Percentiles rank a stretch among this genome's conserved stretches.
Evolutionary conservation across 2,329 filamentous ascomycete genomes (phyloP).

Genomic region (Nakataea oryzae): DNA sequence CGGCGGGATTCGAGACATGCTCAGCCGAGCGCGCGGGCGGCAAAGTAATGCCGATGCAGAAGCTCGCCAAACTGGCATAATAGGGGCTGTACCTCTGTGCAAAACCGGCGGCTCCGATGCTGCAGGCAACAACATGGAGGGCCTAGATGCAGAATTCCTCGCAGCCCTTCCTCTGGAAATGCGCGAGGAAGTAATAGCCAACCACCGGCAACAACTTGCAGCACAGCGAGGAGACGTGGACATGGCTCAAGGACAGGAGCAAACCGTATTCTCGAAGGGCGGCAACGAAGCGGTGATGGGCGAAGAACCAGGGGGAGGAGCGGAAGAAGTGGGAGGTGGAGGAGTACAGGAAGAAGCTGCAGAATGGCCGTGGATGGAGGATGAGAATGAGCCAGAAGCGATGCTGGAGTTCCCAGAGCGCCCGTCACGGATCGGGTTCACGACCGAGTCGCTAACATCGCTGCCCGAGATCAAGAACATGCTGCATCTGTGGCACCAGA

Average conservation of each 20-base stretch:
- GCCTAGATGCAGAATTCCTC: conserved; percentile 63
- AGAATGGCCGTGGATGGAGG: conserved; percentile 2
- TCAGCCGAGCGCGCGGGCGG: conserved; percentile 35
- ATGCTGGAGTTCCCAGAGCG: conserved; percentile 34
- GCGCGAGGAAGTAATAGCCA: conserved; percentile 64
- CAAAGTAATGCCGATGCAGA: conserved; percentile 45
- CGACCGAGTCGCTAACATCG: conserved; percentile 26
- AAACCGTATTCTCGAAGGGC: conserved; percentile 9
- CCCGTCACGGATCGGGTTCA: conserved; percentile 36
- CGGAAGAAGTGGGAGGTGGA: not conserved
- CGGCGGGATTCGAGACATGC: conserved; percentile 33
- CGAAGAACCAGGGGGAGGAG: not conserved
- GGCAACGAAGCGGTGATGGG: not conserved
- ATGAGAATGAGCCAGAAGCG: conserved; percentile 19
- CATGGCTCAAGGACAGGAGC: conserved; percentile 19
- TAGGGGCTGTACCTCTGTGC: conserved; percentile 3
- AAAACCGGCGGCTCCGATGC: not conserved
- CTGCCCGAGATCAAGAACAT: conserved; percentile 59
- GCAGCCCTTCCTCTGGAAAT: conserved; percentile 75
- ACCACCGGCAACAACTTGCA: conserved; percentile 56
- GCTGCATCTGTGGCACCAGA: conserved; percentile 63
- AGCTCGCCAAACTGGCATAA: conserved; percentile 65
- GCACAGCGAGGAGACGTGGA: conserved; percentile 44
- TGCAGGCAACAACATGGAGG: conserved; percentile 26
- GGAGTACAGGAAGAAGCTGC: not conserved